These are phyloP conservation scores for Hemileccinum rubropunctum DNA, from an alignment of 768 basidiomycete species.

Conservation along the genomic window DNA sequence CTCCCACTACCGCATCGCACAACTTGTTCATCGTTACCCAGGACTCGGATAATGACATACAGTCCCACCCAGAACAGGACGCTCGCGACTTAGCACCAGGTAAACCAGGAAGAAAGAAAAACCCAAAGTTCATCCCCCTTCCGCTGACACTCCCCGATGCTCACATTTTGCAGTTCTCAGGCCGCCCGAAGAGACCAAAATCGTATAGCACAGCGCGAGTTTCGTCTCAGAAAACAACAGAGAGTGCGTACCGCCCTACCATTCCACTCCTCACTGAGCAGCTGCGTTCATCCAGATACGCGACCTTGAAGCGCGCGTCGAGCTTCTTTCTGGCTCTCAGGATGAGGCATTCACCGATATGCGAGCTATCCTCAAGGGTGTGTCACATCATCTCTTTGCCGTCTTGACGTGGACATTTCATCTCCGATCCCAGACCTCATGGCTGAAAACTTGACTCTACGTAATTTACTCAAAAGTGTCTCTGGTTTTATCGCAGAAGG, in stretches of 20 bases:
- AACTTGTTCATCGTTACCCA: conserved; percentile 24
- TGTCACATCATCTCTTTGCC: conserved; percentile 9
- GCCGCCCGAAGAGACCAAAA: conserved; percentile 88
- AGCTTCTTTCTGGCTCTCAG: conserved; percentile 87
- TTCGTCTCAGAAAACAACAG: conserved; percentile 89
- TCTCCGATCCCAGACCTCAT: conserved; percentile 61
- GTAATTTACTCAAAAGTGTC: conserved; percentile 73
- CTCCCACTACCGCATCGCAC: conserved; percentile 10
- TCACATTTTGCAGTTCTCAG: conserved; percentile 59
- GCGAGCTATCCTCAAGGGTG: conserved; percentile 78
- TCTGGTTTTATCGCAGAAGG: conserved; percentile 87
- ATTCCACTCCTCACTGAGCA: neutral
- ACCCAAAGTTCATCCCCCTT: conserved; percentile 64
- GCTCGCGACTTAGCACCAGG: conserved; percentile 19
- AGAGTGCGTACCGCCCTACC: conserved; percentile 42
- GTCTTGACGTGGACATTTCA: conserved; percentile 2
- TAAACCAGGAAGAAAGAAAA: conserved; percentile 79
- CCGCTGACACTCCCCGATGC: conserved; percentile 10
- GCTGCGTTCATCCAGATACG: conserved; percentile 60
- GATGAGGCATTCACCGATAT: conserved; percentile 86
- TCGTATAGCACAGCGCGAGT: conserved; percentile 91
- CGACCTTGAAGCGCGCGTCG: conserved; percentile 93
- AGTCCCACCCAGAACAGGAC: conserved; percentile 41
- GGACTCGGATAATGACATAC: conserved; percentile 72
- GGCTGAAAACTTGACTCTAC: conserved; percentile 84